Percentiles rank a stretch among this genome's conserved stretches.
Evolutionary conservation across 108 stramenopile genomes (phyloP).

Genomic region (Licmophora abbreviata): DNA sequence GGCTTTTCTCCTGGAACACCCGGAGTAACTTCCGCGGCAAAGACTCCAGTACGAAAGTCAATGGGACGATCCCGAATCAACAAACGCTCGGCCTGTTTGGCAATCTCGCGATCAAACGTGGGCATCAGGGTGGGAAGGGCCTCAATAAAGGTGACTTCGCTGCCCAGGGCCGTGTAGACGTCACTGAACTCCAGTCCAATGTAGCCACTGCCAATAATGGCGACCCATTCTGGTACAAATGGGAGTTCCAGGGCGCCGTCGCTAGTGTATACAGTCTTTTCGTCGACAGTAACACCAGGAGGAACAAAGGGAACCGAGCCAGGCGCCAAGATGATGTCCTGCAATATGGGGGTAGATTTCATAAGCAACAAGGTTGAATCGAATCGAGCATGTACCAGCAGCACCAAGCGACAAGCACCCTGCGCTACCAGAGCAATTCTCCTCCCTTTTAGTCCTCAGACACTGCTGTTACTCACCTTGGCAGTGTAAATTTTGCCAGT

Average conservation of each 20-base stretch:
- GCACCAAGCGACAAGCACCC: background rate
- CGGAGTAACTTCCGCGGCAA: conserved; percentile 92
- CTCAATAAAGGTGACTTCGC: conserved; percentile 97
- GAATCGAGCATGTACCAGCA: background rate
- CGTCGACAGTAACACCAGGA: conserved; percentile 90
- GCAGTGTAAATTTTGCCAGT: conserved; percentile 85
- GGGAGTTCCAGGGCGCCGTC: conserved; percentile 90
- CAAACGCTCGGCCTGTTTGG: conserved; percentile 92
- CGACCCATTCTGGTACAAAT: conserved; percentile 94
- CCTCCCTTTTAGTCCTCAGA: background rate
- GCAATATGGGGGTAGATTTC: background rate
- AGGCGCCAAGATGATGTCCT: conserved; percentile 98
- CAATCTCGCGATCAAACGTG: conserved; percentile 95
- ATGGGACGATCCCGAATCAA: conserved; percentile 90
- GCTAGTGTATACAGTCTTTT: conserved; percentile 96
- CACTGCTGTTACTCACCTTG: conserved; percentile 45
- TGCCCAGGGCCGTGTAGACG: conserved; percentile 96
- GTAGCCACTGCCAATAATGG: conserved; percentile 97
- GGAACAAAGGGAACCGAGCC: conserved; percentile 97
- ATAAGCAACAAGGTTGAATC: background rate
- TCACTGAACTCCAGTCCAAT: conserved; percentile 98
- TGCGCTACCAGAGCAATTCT: conserved; percentile 2
- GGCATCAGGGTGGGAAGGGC: conserved; percentile 92
- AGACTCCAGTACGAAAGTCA: conserved; percentile 91
- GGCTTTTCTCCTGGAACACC: conserved; percentile 95